phyloP scores from a whole-genome alignment of 2,329 filamentous ascomycete species.

The Colletotrichum caudatum region DNA sequence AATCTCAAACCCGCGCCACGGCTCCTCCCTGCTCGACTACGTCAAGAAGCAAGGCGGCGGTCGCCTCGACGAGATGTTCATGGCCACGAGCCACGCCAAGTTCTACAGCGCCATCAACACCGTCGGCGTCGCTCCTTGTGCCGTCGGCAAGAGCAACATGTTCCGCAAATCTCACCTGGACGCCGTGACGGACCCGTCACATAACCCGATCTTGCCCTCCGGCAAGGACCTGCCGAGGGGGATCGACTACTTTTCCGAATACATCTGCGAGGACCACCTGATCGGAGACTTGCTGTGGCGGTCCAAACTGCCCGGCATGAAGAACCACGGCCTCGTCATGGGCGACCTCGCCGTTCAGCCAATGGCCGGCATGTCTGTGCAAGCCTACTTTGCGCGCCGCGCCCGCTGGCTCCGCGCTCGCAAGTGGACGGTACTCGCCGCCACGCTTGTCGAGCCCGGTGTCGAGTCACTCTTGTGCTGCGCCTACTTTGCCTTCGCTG shows the following conservation, averaged over 20 bases:
- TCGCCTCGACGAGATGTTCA: slow-evolving; percentile 92
- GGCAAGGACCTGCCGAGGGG: slow-evolving; percentile 67
- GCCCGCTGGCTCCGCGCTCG: slow-evolving; percentile 92
- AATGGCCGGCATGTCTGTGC: slow-evolving; percentile 82
- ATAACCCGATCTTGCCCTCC: slow-evolving; percentile 57
- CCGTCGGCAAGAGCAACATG: slow-evolving; percentile 98
- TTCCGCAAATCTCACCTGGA: slow-evolving; percentile 93
- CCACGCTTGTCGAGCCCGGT: slow-evolving; percentile 92
- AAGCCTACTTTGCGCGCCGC: slow-evolving; percentile 82
- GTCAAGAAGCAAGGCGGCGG: slow-evolving; percentile 72
- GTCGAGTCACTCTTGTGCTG: slow-evolving; percentile 91
- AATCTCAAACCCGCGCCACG: slow-evolving; percentile 18
- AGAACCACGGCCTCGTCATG: slow-evolving; percentile 85
- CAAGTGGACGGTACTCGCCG: slow-evolving; percentile 91
- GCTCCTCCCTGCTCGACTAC: slow-evolving; percentile 46
- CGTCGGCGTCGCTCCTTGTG: slow-evolving; percentile 89
- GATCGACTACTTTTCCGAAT: slow-evolving; percentile 92
- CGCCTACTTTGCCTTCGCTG: slow-evolving; percentile 80
- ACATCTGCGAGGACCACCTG: slow-evolving; percentile 97
- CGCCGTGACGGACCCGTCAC: slow-evolving; percentile 69
- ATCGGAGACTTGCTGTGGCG: slow-evolving; percentile 94
- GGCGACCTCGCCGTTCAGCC: slow-evolving; percentile 93
- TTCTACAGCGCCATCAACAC: slow-evolving; percentile 99
- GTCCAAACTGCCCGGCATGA: slow-evolving; percentile 70
- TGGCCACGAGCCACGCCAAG: slow-evolving; percentile 93